phyloP scores from a whole-genome alignment of 495 filamentous ascomycete species.

The Xylaria bambusicola region DNA sequence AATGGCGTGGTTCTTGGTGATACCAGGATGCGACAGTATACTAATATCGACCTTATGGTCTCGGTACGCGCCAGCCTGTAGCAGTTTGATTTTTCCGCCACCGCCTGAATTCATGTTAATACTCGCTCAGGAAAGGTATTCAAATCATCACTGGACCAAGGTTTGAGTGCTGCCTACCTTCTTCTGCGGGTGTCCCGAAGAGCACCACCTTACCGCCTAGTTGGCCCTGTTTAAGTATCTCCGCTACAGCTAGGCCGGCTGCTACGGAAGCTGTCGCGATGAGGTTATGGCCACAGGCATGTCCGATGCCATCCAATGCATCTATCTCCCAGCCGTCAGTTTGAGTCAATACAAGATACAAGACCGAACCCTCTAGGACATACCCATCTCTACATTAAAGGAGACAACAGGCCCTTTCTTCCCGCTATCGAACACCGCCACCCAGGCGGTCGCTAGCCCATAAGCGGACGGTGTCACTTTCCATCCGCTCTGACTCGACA shows the following conservation, averaged over 20 bases:
- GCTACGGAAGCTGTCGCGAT: constrained; percentile 65
- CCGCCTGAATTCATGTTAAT: constrained; percentile 39
- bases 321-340: constrained; percentile 37
- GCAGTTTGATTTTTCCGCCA: constrained; percentile 67
- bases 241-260: constrained; percentile 59
- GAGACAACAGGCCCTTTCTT: constrained; percentile 51
- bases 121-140: constrained; percentile 17
- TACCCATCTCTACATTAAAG: constrained; percentile 62
- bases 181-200: constrained; percentile 72
- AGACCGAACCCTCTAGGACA: constrained; percentile 6
- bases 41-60: constrained; percentile 60
- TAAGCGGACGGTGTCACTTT: constrained; percentile 58
- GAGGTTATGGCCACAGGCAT: constrained; percentile 72
- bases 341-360: background rate
- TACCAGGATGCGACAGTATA: constrained; percentile 63
- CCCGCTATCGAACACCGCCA: constrained; percentile 54
- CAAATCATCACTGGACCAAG: background rate
- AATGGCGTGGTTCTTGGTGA: constrained; percentile 41
- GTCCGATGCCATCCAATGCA: constrained; percentile 61
- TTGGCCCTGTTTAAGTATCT: constrained; percentile 46
- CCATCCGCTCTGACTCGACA: constrained; percentile 54
- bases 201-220: constrained; percentile 61
- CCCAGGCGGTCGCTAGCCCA: constrained; percentile 58
- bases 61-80: constrained; percentile 64
- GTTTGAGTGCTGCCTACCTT: constrained; percentile 39